Base-by-base conservation (phyloP, 179 eudicot species). In the Carnegiea gigantea region DNA sequence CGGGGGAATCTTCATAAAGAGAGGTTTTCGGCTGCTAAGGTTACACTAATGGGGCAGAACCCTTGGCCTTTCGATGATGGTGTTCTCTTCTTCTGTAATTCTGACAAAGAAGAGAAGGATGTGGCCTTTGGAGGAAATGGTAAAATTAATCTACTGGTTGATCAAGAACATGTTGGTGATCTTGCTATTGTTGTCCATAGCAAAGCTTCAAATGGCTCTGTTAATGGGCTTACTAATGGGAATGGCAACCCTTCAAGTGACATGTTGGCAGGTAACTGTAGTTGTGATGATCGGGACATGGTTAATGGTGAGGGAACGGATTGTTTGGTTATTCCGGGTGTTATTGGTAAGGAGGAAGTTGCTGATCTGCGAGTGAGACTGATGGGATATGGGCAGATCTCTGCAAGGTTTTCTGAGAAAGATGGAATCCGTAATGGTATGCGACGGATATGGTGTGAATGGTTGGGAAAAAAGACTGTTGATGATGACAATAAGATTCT, bases 1-100 rank as follows among this genome's bases (percentile, higher is more conserved):
- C 86, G 89, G 17, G 99, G 99, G 40, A 90, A 82, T 85, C 87
- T 87, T 49, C 99, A 95, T 79, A 85, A 67, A 68, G 82, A 84
- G 84, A 88, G 90, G 82, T 84, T 81, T 83, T 85, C 85, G 21
- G 89, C 89, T 80, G 98, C 99, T 24, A 90, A 90, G 74, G 85
- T 79, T 24, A 93, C 99, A 9, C 82, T 95, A 82, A 75, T 95
- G 20, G 91, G 90, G 75, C 85, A 91, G 7, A 94, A 94, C 73
- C 99, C 99, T 0, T 95, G 93, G 93, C 99, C 98, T 2, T 95
- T 92, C 79, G 88, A 87, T 80, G 99, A 95, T 68, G 99, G 99
- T 40, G 83, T 90, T 40, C 83, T 90, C 82, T 95, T 93, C 93
- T 95, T 95, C 80, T 78, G 82, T 64, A 85, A 77, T 80, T 62